A percentile compares a stretch with the other conserved stretches of the same genome.
These are phyloP conservation scores for Trichophyton schoenleinii DNA, from an alignment of 2,329 filamentous ascomycete species.

Conservation along the genomic window DNA sequence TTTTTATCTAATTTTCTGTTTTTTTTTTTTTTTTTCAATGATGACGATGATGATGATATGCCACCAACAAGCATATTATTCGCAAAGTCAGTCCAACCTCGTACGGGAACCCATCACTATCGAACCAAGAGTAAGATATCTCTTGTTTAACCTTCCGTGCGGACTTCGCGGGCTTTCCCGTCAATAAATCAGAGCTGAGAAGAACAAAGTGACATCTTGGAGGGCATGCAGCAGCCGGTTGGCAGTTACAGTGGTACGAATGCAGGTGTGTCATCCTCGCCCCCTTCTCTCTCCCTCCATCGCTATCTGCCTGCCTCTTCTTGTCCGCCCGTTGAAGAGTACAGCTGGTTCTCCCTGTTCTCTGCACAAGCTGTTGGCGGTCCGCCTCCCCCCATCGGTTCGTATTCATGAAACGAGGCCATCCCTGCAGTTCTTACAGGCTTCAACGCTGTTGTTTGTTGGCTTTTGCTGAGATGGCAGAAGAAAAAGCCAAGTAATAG, in stretches of 20 bases:
- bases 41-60: background rate
- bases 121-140: background rate
- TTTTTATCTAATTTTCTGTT: background rate
- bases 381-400: background rate
- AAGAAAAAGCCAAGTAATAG: background rate
- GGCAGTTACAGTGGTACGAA: no score
- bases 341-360: background rate
- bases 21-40: background rate
- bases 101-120: background rate
- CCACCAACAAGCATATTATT: background rate
- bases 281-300: no score
- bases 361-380: background rate
- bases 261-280: no score
- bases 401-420: background rate
- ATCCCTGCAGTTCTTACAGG: slow-evolving; percentile 1
- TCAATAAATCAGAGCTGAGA: background rate
- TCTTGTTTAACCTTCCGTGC: slow-evolving; percentile 1
- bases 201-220: background rate
- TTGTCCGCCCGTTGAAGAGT: no score
- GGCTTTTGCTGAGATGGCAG: background rate
- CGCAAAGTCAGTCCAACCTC: background rate
- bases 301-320: no score
- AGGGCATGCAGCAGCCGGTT: background rate
- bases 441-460: background rate
- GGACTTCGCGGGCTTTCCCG: slow-evolving; percentile 1